Base-by-base conservation (phyloP, 2,329 filamentous ascomycete genomes). In the Metarhizium humberi region DNA sequence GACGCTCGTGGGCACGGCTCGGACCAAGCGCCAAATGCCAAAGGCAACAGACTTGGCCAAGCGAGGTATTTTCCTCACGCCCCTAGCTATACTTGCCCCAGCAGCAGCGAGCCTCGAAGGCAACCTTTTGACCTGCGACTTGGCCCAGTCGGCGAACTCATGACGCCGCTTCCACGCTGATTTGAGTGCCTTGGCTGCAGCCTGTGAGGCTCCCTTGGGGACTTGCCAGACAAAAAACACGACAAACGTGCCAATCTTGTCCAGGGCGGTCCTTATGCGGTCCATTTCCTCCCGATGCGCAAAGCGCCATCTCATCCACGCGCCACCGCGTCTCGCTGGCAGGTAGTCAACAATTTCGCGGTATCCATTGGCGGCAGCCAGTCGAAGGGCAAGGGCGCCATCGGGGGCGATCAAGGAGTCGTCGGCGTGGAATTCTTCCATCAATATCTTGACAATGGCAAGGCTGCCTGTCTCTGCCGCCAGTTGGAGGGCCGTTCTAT, bases 401-500 rank as follows among this genome's bases (percentile, higher is more conserved):
- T 77, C 74, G 4, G 73, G 71, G 0, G 75, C 74, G 8, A 78
- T 64, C 5, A 75, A 52, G 1, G 65, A 61, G 60, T 78, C 75
- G 58, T 77, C 69, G 13, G 75, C 75, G 18, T 65, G 62, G 25
- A 71, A 70, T 13, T 71, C 67, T 18, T 73, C 66, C 50, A 73
- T 62, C 13, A 78, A 62, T 1, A 76, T 61, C 57, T 65, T 70
- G 36, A 74, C 75, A 4, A 78, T 56, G 3, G 71, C 65, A 3
- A 76, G 58, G 10, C 71, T 67, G 2, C 75, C 76, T 1, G 57
- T 55, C 29, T 66, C 63, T 1, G 76, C 74, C 2, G 76, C 76
- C 0, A 71, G 61, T 68, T 75, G 73, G 7, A 79, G 63, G 2
- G 76, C 69, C 0, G 75, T 78, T n/a, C 76, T 69, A 40, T 62